Evolutionary conservation across 2,329 filamentous ascomycete genomes (phyloP).

Genomic region (Daldinia sp.): DNA sequence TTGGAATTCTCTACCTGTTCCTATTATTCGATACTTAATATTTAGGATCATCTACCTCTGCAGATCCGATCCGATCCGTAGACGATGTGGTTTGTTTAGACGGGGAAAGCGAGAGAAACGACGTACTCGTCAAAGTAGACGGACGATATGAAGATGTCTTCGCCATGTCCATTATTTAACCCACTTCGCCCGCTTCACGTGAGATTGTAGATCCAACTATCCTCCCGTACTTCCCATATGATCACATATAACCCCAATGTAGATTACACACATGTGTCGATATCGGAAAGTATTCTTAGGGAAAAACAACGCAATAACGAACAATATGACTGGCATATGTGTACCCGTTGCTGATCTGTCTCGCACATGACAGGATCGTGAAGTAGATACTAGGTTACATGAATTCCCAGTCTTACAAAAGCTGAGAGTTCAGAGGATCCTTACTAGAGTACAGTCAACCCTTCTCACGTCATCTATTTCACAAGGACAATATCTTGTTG

Average conservation of each 20-base stretch:
- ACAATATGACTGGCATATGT: not conserved
- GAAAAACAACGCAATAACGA: not conserved
- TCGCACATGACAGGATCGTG: not conserved
- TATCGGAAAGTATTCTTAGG: not conserved
- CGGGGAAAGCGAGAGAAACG: not conserved
- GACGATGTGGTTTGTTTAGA: too few species aligned
- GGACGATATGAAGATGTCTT: too few species aligned
- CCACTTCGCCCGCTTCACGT: not conserved
- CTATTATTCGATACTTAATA: too few species aligned
- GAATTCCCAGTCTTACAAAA: not conserved
- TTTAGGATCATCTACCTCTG: too few species aligned
- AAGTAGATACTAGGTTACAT: not conserved
- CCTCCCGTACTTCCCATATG: not conserved
- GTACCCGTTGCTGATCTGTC: not conserved
- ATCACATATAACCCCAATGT: too few species aligned
- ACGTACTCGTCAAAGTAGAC: not conserved
- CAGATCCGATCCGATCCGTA: too few species aligned
- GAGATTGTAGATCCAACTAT: not conserved
- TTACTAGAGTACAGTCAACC: not conserved
- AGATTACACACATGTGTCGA: not conserved
- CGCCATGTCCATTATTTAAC: not conserved
- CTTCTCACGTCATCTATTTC: slow-evolving; percentile 3
- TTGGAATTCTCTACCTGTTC: too few species aligned
- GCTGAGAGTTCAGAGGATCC: not conserved
- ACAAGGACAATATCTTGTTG: not conserved